These are phyloP conservation scores for Pleurotus pulmonarius DNA, from an alignment of 768 basidiomycete genomes.

Conservation along the genomic window DNA sequence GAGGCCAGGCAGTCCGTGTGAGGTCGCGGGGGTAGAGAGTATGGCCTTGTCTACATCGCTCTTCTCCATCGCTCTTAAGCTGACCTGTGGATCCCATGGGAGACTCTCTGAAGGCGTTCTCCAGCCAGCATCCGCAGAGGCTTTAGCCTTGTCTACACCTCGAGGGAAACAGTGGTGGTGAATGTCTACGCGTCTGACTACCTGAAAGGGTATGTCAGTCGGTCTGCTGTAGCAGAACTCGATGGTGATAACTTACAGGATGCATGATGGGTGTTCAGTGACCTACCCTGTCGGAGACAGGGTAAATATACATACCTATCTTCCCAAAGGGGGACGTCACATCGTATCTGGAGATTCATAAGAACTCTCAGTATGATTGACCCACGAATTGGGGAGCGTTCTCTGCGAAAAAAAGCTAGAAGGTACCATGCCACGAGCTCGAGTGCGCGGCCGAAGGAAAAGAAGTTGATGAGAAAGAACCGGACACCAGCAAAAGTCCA, in stretches of 20 bases:
- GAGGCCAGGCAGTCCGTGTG: slow-evolving; percentile 29
- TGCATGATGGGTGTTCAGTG: not conserved
- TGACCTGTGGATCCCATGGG: slow-evolving; percentile 59
- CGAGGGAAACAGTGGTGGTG: slow-evolving; percentile 75
- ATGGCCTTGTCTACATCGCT: slow-evolving; percentile 56
- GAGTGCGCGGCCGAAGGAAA: too few relatives aligned
- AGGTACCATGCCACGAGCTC: too few relatives aligned
- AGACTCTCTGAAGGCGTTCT: slow-evolving; percentile 58
- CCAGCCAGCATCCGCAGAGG: slow-evolving; percentile 53
- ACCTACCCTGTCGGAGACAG: too few relatives aligned
- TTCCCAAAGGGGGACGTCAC: too few relatives aligned
- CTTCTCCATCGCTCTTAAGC: slow-evolving; percentile 60
- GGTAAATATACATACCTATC: too few relatives aligned
- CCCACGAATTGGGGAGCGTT: too few relatives aligned
- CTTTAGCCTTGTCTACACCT: slow-evolving; percentile 41
- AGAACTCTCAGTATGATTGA: too few relatives aligned
- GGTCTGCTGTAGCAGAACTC: not conserved
- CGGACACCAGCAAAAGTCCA: too few relatives aligned
- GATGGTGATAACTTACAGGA: not conserved
- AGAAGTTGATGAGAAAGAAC: too few relatives aligned
- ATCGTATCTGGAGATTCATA: too few relatives aligned
- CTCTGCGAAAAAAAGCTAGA: too few relatives aligned
- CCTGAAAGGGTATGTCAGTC: not conserved
- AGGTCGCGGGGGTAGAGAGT: slow-evolving; percentile 62
- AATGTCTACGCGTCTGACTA: slow-evolving; percentile 50